phyloP scores from a whole-genome alignment of 2,329 filamentous ascomycete species.

The Beauveria varroae region DNA sequence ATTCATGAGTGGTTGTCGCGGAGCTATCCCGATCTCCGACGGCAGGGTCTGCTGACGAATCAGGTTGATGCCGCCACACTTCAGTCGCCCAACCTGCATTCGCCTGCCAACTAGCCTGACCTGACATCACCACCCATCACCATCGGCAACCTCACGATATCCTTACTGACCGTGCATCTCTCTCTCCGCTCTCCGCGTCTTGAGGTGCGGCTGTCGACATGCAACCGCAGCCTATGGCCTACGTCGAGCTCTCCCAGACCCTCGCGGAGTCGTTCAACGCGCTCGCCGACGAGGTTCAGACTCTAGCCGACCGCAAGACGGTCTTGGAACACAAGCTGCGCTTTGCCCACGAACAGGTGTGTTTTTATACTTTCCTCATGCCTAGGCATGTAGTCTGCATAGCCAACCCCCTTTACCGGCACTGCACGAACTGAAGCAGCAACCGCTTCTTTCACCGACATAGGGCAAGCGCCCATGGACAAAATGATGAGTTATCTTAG shows the following conservation, averaged over 20 bases:
- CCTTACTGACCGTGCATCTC: background rate
- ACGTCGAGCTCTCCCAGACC: conserved; percentile 41
- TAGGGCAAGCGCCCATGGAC: conserved; percentile 13
- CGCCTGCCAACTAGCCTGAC: background rate
- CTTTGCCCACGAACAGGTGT: conserved; percentile 60
- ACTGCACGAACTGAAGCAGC: background rate
- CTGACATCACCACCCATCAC: conserved; percentile 5
- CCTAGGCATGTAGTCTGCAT: background rate
- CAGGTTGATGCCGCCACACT: background rate
- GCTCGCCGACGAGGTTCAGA: conserved; percentile 58
- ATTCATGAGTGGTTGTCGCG: conserved; percentile 8
- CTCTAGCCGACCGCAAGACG: conserved; percentile 54
- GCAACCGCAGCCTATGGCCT: conserved; percentile 26
- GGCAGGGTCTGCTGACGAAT: conserved; percentile 11
- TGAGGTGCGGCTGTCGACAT: conserved; percentile 4
- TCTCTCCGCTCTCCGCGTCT: background rate
- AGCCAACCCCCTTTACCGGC: background rate
- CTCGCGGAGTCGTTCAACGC: conserved; percentile 58
- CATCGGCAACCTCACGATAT: background rate
- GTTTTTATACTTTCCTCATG: conserved; percentile 17
- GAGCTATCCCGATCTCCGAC: conserved; percentile 12
- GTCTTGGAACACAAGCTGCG: conserved; percentile 60
- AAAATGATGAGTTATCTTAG: conserved; percentile 50
- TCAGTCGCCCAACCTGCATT: conserved; percentile 1
- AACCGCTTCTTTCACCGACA: conserved; percentile 8